Conservation (phyloP, 1,284 basidiomycete species). For the Ganoderma resinaceum region DNA sequence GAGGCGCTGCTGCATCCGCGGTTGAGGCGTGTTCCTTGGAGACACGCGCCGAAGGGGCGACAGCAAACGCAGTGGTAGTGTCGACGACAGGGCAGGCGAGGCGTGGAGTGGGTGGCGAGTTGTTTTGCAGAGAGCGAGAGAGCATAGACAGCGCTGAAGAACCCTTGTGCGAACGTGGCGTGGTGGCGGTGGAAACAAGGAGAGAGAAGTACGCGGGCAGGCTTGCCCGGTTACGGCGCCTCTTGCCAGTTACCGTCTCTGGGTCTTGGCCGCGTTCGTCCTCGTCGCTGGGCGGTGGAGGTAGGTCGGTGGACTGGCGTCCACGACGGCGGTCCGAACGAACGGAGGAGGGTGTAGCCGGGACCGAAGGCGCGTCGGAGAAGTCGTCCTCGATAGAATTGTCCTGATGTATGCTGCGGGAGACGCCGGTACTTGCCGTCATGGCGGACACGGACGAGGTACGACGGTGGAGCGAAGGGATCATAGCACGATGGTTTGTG, state of each 20-base stretch:
- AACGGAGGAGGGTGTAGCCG: constrained; percentile 37
- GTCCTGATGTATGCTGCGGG: constrained; percentile 50
- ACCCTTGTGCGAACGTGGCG: constrained; percentile 39
- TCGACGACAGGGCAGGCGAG: constrained; percentile 40
- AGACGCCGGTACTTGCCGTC: constrained; percentile 46
- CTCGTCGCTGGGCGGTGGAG: constrained; percentile 33
- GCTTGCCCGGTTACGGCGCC: constrained; percentile 71
- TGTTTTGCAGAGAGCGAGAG: constrained; percentile 40
- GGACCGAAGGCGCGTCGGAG: constrained; percentile 47
- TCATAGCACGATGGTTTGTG: constrained; percentile 70
- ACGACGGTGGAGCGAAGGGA: constrained; percentile 63
- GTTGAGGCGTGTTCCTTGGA: constrained; percentile 24
- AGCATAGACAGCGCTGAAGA: constrained; percentile 55
- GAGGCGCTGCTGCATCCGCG: constrained; percentile 31
- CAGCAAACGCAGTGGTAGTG: constrained; percentile 37
- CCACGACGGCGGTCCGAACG: constrained; percentile 27
- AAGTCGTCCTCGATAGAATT: constrained; percentile 52
- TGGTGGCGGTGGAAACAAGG: constrained; percentile 55
- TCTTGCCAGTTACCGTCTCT: constrained; percentile 52
- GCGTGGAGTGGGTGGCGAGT: constrained; percentile 42
- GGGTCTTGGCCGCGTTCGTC: constrained; percentile 39
- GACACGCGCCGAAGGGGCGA: constrained; percentile 30
- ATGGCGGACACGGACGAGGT: constrained; percentile 52
- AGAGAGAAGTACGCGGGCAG: constrained; percentile 81
- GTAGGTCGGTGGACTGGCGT: constrained; percentile 28